Evolutionary conservation across 441 rosid genomes (phyloP).

Genomic region (Arabidopsis lyrata): DNA sequence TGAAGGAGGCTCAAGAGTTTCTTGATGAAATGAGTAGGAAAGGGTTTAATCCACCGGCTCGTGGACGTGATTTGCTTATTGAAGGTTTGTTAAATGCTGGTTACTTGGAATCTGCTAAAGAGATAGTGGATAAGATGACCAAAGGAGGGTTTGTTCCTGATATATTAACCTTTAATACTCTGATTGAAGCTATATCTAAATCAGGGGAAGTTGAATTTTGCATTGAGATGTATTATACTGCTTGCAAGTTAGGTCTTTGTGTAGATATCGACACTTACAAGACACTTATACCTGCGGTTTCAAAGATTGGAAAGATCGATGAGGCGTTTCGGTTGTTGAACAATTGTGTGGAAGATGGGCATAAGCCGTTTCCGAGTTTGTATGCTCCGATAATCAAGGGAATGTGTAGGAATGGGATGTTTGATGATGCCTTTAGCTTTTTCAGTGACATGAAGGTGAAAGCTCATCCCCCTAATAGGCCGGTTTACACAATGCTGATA

Average conservation of each 20-base stretch:
- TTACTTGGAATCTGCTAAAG: conserved; percentile 79
- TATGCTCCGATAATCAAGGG: conserved; percentile 87
- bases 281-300: conserved; percentile 84
- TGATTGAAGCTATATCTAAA: conserved; percentile 66
- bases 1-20: conserved; percentile 80
- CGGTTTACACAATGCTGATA: conserved; percentile 89
- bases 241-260: conserved; percentile 70
- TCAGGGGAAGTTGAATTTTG: conserved; percentile 82
- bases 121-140: conserved; percentile 75
- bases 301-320: conserved; percentile 79
- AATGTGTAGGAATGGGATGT: conserved; percentile 76
- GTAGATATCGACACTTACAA: conserved; percentile 73
- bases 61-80: conserved; percentile 86
- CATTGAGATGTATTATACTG: conserved; percentile 67
- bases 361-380: conserved; percentile 87
- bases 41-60: conserved; percentile 85
- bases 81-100: conserved; percentile 86
- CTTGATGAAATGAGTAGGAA: conserved; percentile 82
- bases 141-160: conserved; percentile 77
- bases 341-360: conserved; percentile 78
- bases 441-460: conserved; percentile 87
- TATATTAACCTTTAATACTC: conserved; percentile 63
- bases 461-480: conserved; percentile 88
- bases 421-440: conserved; percentile 86
- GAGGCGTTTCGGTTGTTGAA: conserved; percentile 75